Percentiles rank a stretch among this genome's conserved stretches.
These are phyloP conservation scores for Podospora australis DNA, from an alignment of 495 filamentous ascomycete species.

Conservation along the genomic window DNA sequence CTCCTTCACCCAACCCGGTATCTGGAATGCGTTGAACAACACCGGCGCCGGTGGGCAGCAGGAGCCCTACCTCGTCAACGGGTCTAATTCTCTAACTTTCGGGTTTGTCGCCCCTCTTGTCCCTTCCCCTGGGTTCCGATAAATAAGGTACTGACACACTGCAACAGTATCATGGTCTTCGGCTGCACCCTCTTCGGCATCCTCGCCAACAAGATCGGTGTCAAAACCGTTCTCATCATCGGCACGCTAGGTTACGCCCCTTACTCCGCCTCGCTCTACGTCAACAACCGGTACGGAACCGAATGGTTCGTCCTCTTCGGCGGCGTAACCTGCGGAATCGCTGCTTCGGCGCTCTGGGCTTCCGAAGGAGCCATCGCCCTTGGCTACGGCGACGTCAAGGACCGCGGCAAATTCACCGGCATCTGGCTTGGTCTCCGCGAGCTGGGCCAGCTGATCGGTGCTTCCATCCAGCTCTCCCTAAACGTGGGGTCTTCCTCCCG, in stretches of 20 bases:
- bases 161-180: slow-evolving; percentile 47
- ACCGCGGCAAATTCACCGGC: slow-evolving; percentile 49
- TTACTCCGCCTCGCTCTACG: slow-evolving; percentile 51
- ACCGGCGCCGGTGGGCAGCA: slow-evolving; percentile 54
- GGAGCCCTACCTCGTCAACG: slow-evolving; percentile 51
- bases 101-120: slow-evolving; percentile 11
- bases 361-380: slow-evolving; percentile 53
- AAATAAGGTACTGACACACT: neutral
- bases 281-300: slow-evolving; percentile 52
- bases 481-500: slow-evolving; percentile 40
- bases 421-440: slow-evolving; percentile 55
- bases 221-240: slow-evolving; percentile 47
- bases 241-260: slow-evolving; percentile 52
- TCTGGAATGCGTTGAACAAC: slow-evolving; percentile 54
- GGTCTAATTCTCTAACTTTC: slow-evolving; percentile 52
- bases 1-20: slow-evolving; percentile 51
- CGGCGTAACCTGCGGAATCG: slow-evolving; percentile 49
- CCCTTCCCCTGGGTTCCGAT: neutral
- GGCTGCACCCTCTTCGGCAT: slow-evolving; percentile 47
- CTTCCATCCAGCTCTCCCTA: slow-evolving; percentile 49
- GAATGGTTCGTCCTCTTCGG: slow-evolving; percentile 54
- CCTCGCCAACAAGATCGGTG: slow-evolving; percentile 47
- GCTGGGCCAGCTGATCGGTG: slow-evolving; percentile 50
- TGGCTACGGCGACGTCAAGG: slow-evolving; percentile 48
- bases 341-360: slow-evolving; percentile 51